A percentile compares a stretch with the other conserved stretches of the same genome.
Conservation (phyloP, 768 basidiomycete genomes). For the Mycena maculata region DNA sequence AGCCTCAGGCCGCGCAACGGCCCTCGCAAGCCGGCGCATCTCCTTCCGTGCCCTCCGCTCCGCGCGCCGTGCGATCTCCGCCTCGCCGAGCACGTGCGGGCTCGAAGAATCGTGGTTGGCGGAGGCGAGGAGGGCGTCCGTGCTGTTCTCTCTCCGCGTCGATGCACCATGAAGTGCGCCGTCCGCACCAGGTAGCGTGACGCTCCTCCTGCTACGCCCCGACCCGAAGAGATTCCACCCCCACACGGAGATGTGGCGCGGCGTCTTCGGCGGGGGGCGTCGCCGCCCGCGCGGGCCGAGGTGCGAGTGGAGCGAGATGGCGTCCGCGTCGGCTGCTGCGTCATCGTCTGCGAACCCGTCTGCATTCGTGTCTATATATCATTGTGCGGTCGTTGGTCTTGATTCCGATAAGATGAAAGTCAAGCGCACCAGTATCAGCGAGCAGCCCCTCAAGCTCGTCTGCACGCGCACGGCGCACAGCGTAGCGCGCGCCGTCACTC, state of each 20-base stretch:
- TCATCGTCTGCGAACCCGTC: not conserved
- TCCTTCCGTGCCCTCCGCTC: conserved; percentile 10
- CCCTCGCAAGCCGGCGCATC: too few relatives aligned
- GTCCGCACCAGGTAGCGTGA: not conserved
- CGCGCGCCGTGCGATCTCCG: conserved; percentile 11
- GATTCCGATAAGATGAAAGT: too few relatives aligned
- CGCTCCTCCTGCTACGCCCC: not conserved
- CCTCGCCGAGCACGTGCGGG: not conserved
- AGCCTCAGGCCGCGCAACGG: too few relatives aligned
- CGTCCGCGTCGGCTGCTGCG: not conserved
- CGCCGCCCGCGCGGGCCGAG: not conserved
- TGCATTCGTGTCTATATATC: not conserved
- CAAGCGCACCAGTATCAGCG: not conserved
- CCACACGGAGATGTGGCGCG: not conserved
- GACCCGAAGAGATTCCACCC: not conserved
- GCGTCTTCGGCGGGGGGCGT: not conserved
- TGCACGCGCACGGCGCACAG: not conserved
- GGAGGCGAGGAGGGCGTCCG: not conserved
- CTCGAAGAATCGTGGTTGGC: not conserved
- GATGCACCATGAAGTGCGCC: not conserved
- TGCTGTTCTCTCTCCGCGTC: not conserved
- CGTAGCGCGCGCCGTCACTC: too few relatives aligned
- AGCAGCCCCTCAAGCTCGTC: not conserved
- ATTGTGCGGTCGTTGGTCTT: too few relatives aligned
- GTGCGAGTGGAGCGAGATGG: conserved; percentile 7